phyloP scores from a whole-genome alignment of 179 eudicot genomes.

The Spinacia oleracea region DNA sequence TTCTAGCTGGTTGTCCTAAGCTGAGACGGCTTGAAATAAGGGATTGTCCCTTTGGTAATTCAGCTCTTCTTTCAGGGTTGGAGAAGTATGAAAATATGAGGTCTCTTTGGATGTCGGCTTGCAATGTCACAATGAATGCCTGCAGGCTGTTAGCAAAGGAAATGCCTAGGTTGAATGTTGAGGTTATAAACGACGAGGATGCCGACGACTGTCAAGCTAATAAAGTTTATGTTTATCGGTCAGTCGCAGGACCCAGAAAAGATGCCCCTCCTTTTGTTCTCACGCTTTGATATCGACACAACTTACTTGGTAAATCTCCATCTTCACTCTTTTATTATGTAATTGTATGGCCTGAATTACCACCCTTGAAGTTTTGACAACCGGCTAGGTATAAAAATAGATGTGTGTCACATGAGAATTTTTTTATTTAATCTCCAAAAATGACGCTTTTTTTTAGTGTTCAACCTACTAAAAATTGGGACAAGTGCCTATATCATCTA shows the following conservation, averaged over 20 bases:
- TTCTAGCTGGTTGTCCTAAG: slow-evolving; percentile 68
- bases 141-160: slow-evolving; percentile 59
- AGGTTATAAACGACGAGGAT: slow-evolving; percentile 75
- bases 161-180: slow-evolving; percentile 83
- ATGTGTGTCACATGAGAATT: background rate
- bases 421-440: background rate
- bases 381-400: background rate
- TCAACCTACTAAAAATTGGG: background rate
- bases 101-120: slow-evolving; percentile 85
- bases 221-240: slow-evolving; percentile 78
- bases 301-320: slow-evolving; percentile 19
- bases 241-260: slow-evolving; percentile 72
- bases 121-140: slow-evolving; percentile 64
- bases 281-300: slow-evolving; percentile 45
- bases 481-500: background rate
- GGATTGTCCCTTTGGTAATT: slow-evolving; percentile 74
- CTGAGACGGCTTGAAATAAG: slow-evolving; percentile 75
- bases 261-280: slow-evolving; percentile 86
- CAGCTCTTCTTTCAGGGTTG: slow-evolving; percentile 68
- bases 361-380: background rate
- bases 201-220: slow-evolving; percentile 52
- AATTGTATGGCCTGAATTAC: background rate
- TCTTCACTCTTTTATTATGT: slow-evolving; percentile 2
- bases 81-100: slow-evolving; percentile 76
- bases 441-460: background rate